Conservation (phyloP, 257 asterid species). For the Ballota nigra region DNA sequence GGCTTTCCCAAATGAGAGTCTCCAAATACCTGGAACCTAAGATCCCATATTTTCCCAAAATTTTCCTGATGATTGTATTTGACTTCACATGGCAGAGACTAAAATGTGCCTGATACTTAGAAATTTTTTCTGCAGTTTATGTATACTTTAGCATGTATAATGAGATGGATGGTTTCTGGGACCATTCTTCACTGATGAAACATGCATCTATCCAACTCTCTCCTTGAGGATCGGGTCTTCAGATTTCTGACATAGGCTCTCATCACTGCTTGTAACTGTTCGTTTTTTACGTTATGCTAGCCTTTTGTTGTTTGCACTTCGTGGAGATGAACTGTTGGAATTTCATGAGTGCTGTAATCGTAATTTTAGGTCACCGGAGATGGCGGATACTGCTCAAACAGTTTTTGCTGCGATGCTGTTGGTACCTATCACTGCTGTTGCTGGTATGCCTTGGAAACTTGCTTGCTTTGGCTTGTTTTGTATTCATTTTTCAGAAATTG, state of each 20-base stretch:
- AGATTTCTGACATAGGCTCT: slow-evolving; percentile 14
- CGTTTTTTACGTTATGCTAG: not conserved
- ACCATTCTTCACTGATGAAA: no score
- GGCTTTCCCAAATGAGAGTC: not conserved
- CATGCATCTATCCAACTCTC: not conserved
- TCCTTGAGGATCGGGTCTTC: not conserved
- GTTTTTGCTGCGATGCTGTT: not conserved
- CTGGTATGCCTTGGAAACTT: not conserved
- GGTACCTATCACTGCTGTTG: slow-evolving; percentile 12
- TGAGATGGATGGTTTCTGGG: no score
- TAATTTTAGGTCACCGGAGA: slow-evolving; percentile 11
- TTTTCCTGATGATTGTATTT: not conserved
- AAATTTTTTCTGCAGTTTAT: not conserved
- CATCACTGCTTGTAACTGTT: not conserved
- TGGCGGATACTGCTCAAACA: not conserved
- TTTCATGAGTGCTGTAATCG: not conserved
- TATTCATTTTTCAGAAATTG: not conserved
- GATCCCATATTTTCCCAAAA: not conserved
- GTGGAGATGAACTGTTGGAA: not conserved
- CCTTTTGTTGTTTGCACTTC: no score
- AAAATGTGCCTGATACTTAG: not conserved
- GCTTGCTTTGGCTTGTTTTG: not conserved
- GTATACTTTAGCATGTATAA: no score
- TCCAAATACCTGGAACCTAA: not conserved
- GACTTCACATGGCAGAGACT: not conserved